phyloP scores from a whole-genome alignment of 2,329 filamentous ascomycete genomes.

The Fusarium annulatum region DNA sequence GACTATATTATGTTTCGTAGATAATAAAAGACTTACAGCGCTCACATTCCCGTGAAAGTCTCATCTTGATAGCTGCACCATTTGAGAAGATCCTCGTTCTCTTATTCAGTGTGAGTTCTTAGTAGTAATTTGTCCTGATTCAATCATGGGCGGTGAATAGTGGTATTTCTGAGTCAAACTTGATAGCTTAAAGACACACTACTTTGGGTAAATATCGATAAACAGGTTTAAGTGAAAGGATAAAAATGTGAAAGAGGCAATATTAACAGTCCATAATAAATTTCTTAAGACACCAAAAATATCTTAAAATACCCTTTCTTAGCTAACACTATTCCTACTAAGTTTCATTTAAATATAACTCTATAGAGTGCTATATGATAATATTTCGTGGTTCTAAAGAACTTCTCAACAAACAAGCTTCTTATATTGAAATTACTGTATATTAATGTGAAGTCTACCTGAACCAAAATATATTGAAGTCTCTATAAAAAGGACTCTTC shows the following conservation, averaged over 20 bases:
- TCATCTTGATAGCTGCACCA: neutral
- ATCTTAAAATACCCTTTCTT: neutral
- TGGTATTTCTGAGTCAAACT: neutral
- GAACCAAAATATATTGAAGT: neutral
- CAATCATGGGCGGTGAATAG: neutral
- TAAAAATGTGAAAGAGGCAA: no score
- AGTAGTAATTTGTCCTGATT: neutral
- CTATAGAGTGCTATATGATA: accelerated
- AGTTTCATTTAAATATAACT: neutral
- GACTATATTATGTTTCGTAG: no score
- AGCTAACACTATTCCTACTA: accelerated
- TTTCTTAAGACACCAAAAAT: no score
- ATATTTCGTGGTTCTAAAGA: neutral
- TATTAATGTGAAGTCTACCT: neutral
- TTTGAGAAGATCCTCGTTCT: no score
- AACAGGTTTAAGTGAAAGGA: neutral
- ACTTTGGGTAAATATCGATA: no score
- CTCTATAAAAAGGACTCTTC: neutral
- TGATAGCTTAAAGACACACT: neutral
- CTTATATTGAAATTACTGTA: neutral
- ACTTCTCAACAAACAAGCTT: neutral
- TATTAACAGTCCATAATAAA: no score
- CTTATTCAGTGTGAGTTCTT: neutral
- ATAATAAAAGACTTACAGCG: no score
- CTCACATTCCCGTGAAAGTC: neutral